Evolutionary conservation across 495 filamentous ascomycete species (phyloP).

Genomic region (Antarctomyces pellizariae): DNA sequence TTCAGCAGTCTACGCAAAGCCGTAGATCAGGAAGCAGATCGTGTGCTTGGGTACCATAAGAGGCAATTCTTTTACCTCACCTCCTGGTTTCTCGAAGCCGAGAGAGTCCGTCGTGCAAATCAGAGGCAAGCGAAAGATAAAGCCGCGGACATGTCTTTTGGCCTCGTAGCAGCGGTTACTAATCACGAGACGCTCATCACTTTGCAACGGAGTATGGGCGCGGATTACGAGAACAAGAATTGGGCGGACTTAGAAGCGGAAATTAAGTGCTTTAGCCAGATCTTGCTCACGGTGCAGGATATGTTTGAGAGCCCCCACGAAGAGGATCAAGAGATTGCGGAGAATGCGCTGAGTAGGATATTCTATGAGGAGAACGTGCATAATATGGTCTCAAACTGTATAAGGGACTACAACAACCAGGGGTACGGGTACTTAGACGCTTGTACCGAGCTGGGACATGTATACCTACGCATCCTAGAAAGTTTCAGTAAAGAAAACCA

Average conservation of each 20-base stretch:
- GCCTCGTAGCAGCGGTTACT: slow-evolving; percentile 65
- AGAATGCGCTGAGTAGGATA: slow-evolving; percentile 88
- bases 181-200: slow-evolving; percentile 84
- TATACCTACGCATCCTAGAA: slow-evolving; percentile 81
- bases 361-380: slow-evolving; percentile 96
- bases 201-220: slow-evolving; percentile 61
- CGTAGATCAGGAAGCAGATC: slow-evolving; percentile 76
- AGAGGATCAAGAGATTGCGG: slow-evolving; percentile 92
- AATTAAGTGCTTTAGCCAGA: slow-evolving; percentile 77
- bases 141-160: slow-evolving; percentile 34
- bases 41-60: slow-evolving; percentile 46
- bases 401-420: slow-evolving; percentile 73
- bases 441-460: slow-evolving; percentile 73
- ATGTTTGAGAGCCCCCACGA: slow-evolving; percentile 71
- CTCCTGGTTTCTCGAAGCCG: slow-evolving; percentile 84
- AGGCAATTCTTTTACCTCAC: slow-evolving; percentile 83
- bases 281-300: slow-evolving; percentile 79
- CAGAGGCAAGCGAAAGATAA: slow-evolving; percentile 23
- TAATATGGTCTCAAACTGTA: slow-evolving; percentile 56
- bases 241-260: slow-evolving; percentile 73
- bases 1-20: slow-evolving; percentile 70
- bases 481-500: slow-evolving; percentile 84
- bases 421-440: slow-evolving; percentile 86
- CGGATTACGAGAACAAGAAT: slow-evolving; percentile 50
- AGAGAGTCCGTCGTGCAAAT: slow-evolving; percentile 44